phyloP scores from a whole-genome alignment of 176 grass and related monocot genomes.

The bread wheat (Triticum aestivum) region IWGSC_CS_RefSeq_v2.1 NC_057813.1:362127813-362128312 shows the following conservation, averaged over 20 bases:
- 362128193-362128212: conserved; percentile 97
- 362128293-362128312: conserved; percentile 82
- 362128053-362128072: conserved; percentile 23
- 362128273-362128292: conserved; percentile 96
- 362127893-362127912: conserved; percentile 79
- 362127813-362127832: neutral
- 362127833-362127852: neutral
- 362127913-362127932: conserved; percentile 82
- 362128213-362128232: conserved; percentile 95
- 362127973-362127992: conserved; percentile 97
- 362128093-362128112: neutral
- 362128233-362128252: conserved; percentile 94
- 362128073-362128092: neutral
- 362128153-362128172: neutral
- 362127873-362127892: conserved; percentile 84
- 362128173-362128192: neutral
- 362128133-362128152: neutral
- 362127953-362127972: conserved; percentile 87
- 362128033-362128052: conserved; percentile 3
- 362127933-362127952: conserved; percentile 85
- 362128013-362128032: conserved; percentile 28
- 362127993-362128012: conserved; percentile 99
- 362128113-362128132: neutral
- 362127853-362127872: conserved; percentile 61
- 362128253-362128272: conserved; percentile 87